These are phyloP conservation scores for Paspalum notatum DNA, from an alignment of 176 grass and related monocot species.

Conservation along the genomic window DNA sequence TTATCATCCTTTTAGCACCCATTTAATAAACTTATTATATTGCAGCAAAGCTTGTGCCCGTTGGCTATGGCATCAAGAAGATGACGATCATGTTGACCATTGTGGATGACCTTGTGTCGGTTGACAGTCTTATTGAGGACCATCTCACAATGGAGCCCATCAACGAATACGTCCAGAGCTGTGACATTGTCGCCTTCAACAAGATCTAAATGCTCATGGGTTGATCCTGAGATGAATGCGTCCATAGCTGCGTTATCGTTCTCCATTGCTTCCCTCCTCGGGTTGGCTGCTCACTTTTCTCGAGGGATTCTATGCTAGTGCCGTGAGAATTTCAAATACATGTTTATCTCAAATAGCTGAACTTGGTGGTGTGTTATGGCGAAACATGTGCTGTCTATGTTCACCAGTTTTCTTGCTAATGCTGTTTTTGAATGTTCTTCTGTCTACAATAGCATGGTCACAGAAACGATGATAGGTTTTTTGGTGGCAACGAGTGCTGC, in stretches of 20 bases:
- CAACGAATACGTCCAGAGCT: constrained; percentile 84
- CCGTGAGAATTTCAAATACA: constrained; percentile 29
- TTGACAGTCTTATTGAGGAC: constrained; percentile 83
- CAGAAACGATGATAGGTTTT: no score
- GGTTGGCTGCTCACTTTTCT: background rate
- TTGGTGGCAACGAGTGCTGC: no score
- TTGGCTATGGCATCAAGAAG: constrained; percentile 98
- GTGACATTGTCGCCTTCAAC: constrained; percentile 96
- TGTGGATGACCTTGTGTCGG: constrained; percentile 81
- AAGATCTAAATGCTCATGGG: constrained; percentile 62
- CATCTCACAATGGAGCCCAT: constrained; percentile 50
- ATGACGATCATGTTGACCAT: constrained; percentile 88
- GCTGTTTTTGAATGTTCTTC: background rate
- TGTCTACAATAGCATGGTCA: background rate
- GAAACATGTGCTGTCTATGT: constrained; percentile 29
- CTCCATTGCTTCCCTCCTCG: no score
- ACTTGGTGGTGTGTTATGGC: constrained; percentile 36
- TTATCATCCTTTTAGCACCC: no score
- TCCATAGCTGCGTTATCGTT: no score
- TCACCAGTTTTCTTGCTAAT: background rate
- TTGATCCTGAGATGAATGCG: no score
- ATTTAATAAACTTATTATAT: background rate
- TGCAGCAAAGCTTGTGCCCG: constrained; percentile 85
- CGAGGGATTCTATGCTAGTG: background rate
- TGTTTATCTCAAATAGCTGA: constrained; percentile 32